These are phyloP conservation scores for Nothomitra cinnamomea DNA, from an alignment of 2,329 filamentous ascomycete genomes.

Conservation along the genomic window DNA sequence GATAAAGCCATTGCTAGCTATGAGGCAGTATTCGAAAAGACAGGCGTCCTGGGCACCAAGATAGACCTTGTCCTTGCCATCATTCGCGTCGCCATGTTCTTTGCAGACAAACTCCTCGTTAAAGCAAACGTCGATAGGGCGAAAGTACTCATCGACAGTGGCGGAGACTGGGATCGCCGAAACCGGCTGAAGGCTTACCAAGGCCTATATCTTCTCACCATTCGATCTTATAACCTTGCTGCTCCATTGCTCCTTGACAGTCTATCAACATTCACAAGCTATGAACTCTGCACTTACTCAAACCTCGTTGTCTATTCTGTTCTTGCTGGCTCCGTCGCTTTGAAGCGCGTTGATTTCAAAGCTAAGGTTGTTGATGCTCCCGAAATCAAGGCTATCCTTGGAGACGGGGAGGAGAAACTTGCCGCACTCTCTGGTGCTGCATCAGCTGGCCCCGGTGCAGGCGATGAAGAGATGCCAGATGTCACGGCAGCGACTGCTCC, in stretches of 20 bases:
- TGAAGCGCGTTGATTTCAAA: slow-evolving; percentile 98
- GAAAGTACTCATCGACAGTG: slow-evolving; percentile 76
- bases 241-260: slow-evolving; percentile 92
- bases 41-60: slow-evolving; percentile 88
- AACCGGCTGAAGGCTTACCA: slow-evolving; percentile 98
- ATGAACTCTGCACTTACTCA: slow-evolving; percentile 95
- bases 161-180: slow-evolving; percentile 95
- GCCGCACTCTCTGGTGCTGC: slow-evolving; percentile 64
- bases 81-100: slow-evolving; percentile 90
- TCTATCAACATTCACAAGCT: slow-evolving; percentile 94
- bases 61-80: slow-evolving; percentile 95
- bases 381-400: slow-evolving; percentile 93
- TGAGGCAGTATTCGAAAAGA: slow-evolving; percentile 91
- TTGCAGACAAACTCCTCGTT: slow-evolving; percentile 77
- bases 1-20: slow-evolving; percentile 88
- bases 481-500: slow-evolving; percentile 31
- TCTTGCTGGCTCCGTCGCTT: slow-evolving; percentile 78
- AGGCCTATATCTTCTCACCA: slow-evolving; percentile 79
- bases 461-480: slow-evolving; percentile 60
- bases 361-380: slow-evolving; percentile 96
- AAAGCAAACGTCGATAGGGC: slow-evolving; percentile 90
- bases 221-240: slow-evolving; percentile 76
- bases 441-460: slow-evolving; percentile 62
- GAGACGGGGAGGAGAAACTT: slow-evolving; percentile 74
- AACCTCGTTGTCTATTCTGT: slow-evolving; percentile 90